Base-by-base conservation (phyloP, 768 basidiomycete genomes). In the Phanerochaete carnosa region DNA sequence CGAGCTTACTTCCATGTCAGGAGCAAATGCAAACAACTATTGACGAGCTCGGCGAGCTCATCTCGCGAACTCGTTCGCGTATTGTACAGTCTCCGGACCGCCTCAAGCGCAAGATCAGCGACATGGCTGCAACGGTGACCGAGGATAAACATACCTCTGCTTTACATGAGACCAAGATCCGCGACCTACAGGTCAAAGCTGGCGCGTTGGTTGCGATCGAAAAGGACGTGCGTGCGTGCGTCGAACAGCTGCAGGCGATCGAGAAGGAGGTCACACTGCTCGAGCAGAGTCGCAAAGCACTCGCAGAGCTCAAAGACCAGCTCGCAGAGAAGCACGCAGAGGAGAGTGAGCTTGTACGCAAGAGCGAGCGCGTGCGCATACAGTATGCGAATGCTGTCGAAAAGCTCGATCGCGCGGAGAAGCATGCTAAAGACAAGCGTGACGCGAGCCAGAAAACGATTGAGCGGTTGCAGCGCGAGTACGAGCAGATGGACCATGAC, bases 51-150 rank as follows among this genome's bases (percentile, higher is more conserved):
- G 76, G 81, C 45, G 87, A 90, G 59, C 77, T 79, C 47, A 86
- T 92, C 63, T 74, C 76, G 13, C 83, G 87, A 45, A 86, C 86
- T 0, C 80, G 85, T 53, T 77, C 85, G 29, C 85, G 94, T 28
- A 89, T 97, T 63, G 94, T 97, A 2, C 92, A 94, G 71, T 94
- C 92, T 0, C 95, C 95, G 0, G 95, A 96, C 50, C 83, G 94
- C 47, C 89, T 96, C 65, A 90, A 88, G 69, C 84, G 87, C 54
- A 90, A 85, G 45, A 96, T 96, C 66, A 74, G 80, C 12, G 78
- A 83, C n/a, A 93, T 96, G 89, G 80, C 83, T 2, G 69, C 76
- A 6, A 85, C 82, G 0, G 84, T 85, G 0, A 71, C 81, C 19
- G 88, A 89, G 57, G 92, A 95, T 65, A 91, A 91, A 69, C 83